Evolutionary conservation across 140 eudicot genomes (phyloP), one percentile per base, ranked within the genome.

Genomic region (Flaveria floridana): DNA sequence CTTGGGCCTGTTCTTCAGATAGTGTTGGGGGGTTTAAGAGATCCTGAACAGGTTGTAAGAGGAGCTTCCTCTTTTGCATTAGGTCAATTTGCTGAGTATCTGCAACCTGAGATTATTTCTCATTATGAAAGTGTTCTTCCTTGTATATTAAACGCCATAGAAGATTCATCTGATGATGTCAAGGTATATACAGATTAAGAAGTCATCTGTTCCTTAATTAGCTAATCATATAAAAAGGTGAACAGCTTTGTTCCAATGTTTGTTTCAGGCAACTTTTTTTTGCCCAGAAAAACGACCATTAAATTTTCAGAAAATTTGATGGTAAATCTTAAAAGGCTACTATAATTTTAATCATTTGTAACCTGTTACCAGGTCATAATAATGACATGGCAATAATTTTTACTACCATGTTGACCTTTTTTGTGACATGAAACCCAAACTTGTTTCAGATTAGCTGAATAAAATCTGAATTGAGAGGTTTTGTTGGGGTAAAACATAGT

Each of bases 51-150:
- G 84, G 87, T 93, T 88, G 98, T 93, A 47, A 83, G 96, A 78
- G 98, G 98, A 12, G 96, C 98, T 78, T 92, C 98, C 20, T 85
- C 98, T 3, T 93, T 93, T 83, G 96, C 96, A 6, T 84, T 93
- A 72, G 96, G 96, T 72, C 98, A 93, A 51, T 93, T 93, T 82
- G 95, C 98, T 9, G 98, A 93, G 84, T 82, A 89, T 83, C 76
- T 92, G 84, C 96, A 92, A 84, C 98, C 98, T 68, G 98, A 92
- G 86, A 92, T 92, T 61, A 76, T 84, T 50, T 84, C 92, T 52
- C 96, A 87, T 75, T 88, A 92, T 80, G 95, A 87, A 81, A 92
- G 85, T 71, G 95, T 92, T 81, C 90, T 92, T 65, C 98, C 95
- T 37, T 87, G 95, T 76, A 88, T 92, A 52, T 71, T 92, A 72